phyloP scores from a whole-genome alignment of 371 early-diverging fungal genomes.

The Rhizopus arrhizus region DNA sequence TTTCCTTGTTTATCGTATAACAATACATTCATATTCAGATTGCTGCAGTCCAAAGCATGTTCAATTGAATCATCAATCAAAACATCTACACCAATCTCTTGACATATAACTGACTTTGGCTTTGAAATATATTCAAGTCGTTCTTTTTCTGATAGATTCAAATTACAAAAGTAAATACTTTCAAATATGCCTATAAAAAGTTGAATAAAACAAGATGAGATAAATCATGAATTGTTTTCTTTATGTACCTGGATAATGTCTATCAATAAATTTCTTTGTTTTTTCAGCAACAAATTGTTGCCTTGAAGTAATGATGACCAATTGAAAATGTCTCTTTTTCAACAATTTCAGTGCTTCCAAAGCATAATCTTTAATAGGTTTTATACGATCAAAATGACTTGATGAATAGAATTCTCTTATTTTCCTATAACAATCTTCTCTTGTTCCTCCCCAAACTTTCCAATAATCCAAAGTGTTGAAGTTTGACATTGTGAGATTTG shows the following conservation, averaged over 20 bases:
- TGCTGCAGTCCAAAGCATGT: slow-evolving; percentile 48
- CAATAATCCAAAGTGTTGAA: slow-evolving; percentile 50
- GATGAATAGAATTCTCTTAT: slow-evolving; percentile 56
- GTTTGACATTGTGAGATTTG: slow-evolving; percentile 37
- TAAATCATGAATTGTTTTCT: too few relatives aligned
- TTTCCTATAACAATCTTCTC: slow-evolving; percentile 48
- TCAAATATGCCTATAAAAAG: slow-evolving; percentile 56
- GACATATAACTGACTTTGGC: slow-evolving; percentile 53
- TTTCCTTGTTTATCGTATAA: slow-evolving; percentile 47
- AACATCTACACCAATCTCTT: slow-evolving; percentile 55
- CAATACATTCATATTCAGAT: slow-evolving; percentile 43
- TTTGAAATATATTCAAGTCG: slow-evolving; percentile 48
- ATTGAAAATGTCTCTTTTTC: slow-evolving; percentile 47
- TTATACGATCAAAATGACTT: slow-evolving; percentile 44
- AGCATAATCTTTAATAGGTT: slow-evolving; percentile 52
- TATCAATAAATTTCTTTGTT: slow-evolving; percentile 57
- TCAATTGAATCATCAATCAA: slow-evolving; percentile 55
- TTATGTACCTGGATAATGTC: slow-evolving; percentile 44
- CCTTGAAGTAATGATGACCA: slow-evolving; percentile 55
- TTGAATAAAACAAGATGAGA: too few relatives aligned
- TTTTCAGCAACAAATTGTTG: slow-evolving; percentile 56
- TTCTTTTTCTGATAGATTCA: slow-evolving; percentile 47
- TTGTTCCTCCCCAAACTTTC: slow-evolving; percentile 54
- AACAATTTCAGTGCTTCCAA: slow-evolving; percentile 54
- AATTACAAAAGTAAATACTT: slow-evolving; percentile 56